phyloP scores from a whole-genome alignment of 352 stramenopile genomes.

The Aphanomyces stellatus region DNA sequence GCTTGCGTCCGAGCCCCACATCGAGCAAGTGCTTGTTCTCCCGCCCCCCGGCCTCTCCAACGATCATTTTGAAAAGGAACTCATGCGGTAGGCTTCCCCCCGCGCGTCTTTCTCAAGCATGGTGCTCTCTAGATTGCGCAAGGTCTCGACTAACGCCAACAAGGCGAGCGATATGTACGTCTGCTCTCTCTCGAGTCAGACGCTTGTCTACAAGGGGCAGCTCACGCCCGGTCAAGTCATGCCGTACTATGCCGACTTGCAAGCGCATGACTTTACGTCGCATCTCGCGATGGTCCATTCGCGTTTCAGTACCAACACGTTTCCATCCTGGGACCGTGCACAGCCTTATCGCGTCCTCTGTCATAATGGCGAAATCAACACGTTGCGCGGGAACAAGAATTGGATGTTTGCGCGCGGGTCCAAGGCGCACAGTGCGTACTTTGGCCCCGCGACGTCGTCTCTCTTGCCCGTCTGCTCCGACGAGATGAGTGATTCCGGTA shows the following conservation, averaged over 20 bases:
- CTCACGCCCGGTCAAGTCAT: conserved; percentile 91
- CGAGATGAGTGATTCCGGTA: conserved; percentile 90
- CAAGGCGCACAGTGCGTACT: conserved; percentile 89
- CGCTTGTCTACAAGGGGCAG: conserved; percentile 98
- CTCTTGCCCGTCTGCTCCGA: conserved; percentile 90
- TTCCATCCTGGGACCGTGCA: conserved; percentile 92
- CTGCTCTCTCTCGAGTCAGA: conserved; percentile 89
- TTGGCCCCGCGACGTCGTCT: conserved; percentile 85
- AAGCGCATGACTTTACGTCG: conserved; percentile 74
- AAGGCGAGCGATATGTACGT: conserved; percentile 92
- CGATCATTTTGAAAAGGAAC: conserved; percentile 91
- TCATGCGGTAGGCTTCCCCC: conserved; percentile 27
- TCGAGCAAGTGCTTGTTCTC: conserved; percentile 93
- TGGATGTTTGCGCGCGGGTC: conserved; percentile 92
- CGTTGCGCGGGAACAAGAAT: conserved; percentile 95
- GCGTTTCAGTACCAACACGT: conserved; percentile 98
- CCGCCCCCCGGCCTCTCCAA: conserved; percentile 34
- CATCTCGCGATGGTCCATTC: conserved; percentile 95
- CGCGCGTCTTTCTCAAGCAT: neutral
- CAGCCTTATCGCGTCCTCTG: conserved; percentile 97
- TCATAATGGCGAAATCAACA: conserved; percentile 99
- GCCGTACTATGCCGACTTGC: conserved; percentile 57
- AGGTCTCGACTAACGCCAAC: conserved; percentile 46
- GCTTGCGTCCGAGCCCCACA: conserved; percentile 88
- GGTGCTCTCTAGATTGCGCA: conserved; percentile 24